Percentiles rank a stretch among this genome's conserved stretches.
These are phyloP conservation scores for Tulasnella sp. DNA, from an alignment of 768 basidiomycete genomes.

Conservation along the genomic window DNA sequence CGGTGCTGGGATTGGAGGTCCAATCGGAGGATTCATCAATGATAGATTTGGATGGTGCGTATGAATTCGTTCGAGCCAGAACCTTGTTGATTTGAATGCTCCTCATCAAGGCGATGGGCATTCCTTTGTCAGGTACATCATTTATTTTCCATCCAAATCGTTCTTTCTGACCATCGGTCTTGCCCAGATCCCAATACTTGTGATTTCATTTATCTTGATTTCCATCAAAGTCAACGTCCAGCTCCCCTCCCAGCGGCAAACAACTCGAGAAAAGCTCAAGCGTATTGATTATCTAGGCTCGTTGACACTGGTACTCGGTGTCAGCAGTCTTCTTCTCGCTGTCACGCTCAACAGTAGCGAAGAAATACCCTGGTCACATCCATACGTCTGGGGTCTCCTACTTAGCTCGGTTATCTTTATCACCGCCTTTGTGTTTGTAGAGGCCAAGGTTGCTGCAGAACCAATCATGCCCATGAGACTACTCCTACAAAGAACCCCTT, in stretches of 20 bases:
- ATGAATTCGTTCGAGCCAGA: too few species aligned
- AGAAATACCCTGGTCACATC: constrained; percentile 62
- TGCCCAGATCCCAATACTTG: constrained; percentile 57
- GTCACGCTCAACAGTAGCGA: constrained; percentile 67
- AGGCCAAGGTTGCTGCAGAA: constrained; percentile 61
- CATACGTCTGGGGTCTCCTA: constrained; percentile 56
- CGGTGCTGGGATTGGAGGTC: constrained; percentile 35
- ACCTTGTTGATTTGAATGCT: too few species aligned
- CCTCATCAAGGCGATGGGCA: constrained; percentile 70
- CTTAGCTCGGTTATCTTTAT: constrained; percentile 41
- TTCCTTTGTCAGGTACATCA: constrained; percentile 68
- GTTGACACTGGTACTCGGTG: constrained; percentile 56
- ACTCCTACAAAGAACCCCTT: constrained; percentile 61
- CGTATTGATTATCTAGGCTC: constrained; percentile 81
- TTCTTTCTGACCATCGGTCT: constrained; percentile 9
- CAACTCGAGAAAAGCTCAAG: constrained; percentile 47
- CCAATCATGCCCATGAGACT: constrained; percentile 85
- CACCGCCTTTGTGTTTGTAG: constrained; percentile 57
- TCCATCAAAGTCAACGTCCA: constrained; percentile 64
- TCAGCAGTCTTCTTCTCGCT: constrained; percentile 62
- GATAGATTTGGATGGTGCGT: constrained; percentile 75
- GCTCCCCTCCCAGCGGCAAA: constrained; percentile 52
- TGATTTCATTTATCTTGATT: constrained; percentile 58
- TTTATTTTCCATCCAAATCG: constrained; percentile 13
- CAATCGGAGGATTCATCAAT: constrained; percentile 38